phyloP scores from a whole-genome alignment of 306 rosid species.

The Prunus kanzakura region DNA sequence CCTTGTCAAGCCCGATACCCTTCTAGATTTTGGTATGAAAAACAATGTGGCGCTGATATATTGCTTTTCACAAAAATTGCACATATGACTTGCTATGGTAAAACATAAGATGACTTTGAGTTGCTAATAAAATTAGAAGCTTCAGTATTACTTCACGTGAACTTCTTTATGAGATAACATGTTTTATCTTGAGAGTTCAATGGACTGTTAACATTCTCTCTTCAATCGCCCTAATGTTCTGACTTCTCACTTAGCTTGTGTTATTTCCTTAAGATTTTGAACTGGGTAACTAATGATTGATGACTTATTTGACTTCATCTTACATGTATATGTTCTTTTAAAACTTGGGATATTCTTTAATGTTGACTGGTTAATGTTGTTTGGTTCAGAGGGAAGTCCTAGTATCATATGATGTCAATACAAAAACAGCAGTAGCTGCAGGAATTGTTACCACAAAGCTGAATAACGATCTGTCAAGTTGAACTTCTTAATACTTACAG shows the following conservation, averaged over 20 bases:
- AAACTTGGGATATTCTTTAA: not conserved
- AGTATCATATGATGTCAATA: conserved; percentile 50
- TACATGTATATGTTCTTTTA: not conserved
- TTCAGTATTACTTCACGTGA: not conserved
- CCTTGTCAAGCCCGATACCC: not conserved
- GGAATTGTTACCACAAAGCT: conserved; percentile 43
- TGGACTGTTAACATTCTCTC: not conserved
- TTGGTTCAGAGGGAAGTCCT: conserved; percentile 51
- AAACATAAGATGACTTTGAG: not conserved
- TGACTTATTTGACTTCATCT: not conserved
- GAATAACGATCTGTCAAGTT: conserved; percentile 46
- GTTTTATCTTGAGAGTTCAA: not conserved
- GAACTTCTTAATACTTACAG: conserved; percentile 38
- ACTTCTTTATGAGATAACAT: not conserved
- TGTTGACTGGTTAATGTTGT: conserved; percentile 13
- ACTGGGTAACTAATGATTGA: not conserved
- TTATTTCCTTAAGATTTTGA: not conserved
- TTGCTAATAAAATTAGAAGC: not conserved
- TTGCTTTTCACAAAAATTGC: not conserved
- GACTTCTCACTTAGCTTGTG: not conserved
- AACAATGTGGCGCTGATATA: not conserved
- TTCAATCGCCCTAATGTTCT: not conserved
- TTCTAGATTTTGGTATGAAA: not conserved
- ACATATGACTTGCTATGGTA: not conserved
- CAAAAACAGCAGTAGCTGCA: conserved; percentile 34